These are phyloP conservation scores for Sarocladiaceae sp. DNA, from an alignment of 2,329 filamentous ascomycete species.

Conservation along the genomic window DNA sequence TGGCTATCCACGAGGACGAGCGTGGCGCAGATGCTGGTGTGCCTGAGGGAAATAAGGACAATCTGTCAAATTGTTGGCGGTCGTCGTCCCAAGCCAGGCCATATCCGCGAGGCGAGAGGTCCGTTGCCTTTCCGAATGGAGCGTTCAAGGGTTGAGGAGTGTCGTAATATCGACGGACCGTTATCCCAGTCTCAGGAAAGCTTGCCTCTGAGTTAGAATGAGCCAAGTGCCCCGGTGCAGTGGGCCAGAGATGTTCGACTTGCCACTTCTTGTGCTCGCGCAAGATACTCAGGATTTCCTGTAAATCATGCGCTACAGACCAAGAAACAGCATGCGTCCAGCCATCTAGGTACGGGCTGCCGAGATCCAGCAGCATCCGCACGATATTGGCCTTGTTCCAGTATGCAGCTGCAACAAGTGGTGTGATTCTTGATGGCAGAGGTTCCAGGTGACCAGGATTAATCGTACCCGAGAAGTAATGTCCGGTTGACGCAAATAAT, in stretches of 20 bases:
- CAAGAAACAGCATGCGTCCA: conserved; percentile 17
- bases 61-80: neutral
- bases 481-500: neutral
- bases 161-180: too few species aligned
- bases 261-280: neutral
- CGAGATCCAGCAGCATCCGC: conserved; percentile 16
- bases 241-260: too few species aligned
- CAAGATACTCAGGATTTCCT: conserved; percentile 16
- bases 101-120: neutral
- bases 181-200: neutral
- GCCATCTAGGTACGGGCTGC: conserved; percentile 14
- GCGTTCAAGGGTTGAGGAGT: too few species aligned
- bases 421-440: conserved; percentile 14
- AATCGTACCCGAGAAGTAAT: neutral
- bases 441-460: neutral
- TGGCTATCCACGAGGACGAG: neutral
- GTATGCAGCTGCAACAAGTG: conserved; percentile 20
- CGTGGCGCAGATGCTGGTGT: neutral
- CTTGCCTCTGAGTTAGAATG: neutral
- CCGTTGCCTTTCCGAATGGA: neutral
- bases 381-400: conserved; percentile 20
- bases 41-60: neutral
- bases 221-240: too few species aligned
- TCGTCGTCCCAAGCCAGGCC: neutral
- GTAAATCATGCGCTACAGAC: conserved; percentile 14